Percentiles rank a stretch among this genome's conserved stretches.
Evolutionary conservation across 805 yeast genomes (phyloP).

Genomic region (Cyberlindnera petersonii): DNA sequence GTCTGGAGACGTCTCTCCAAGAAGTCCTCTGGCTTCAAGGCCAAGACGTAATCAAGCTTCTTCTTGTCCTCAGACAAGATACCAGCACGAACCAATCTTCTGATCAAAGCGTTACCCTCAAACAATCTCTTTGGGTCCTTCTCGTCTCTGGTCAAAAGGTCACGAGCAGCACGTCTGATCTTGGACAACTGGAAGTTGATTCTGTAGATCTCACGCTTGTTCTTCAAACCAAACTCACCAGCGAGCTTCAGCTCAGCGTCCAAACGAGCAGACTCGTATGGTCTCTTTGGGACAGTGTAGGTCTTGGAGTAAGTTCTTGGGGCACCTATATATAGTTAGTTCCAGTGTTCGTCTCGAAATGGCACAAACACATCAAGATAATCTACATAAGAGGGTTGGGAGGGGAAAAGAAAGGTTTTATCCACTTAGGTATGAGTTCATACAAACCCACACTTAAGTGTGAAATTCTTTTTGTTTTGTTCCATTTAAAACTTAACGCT

Average conservation of each 20-base stretch:
- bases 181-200: conserved; percentile 98
- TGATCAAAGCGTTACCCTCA: conserved; percentile 99
- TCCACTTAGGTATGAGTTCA: too few species aligned
- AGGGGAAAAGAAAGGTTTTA: too few species aligned
- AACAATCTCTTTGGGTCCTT: conserved; percentile 99
- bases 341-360: neutral
- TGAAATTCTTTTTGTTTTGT: too few species aligned
- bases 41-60: conserved; percentile 99
- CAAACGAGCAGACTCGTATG: conserved; percentile 98
- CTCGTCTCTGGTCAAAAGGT: conserved; percentile 98
- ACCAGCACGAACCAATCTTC: conserved; percentile 99
- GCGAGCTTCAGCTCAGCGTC: conserved; percentile 99
- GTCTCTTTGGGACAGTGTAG: conserved; percentile 98
- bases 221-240: conserved; percentile 99
- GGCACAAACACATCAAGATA: neutral
- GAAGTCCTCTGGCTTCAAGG: conserved; percentile 97
- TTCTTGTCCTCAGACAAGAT: conserved; percentile 98
- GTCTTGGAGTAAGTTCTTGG: conserved; percentile 99
- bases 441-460: too few species aligned
- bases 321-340: conserved; percentile 59
- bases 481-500: conserved; percentile 7
- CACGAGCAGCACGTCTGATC: conserved; percentile 99
- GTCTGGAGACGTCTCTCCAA: conserved; percentile 99
- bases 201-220: conserved; percentile 99
- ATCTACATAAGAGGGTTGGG: conserved; percentile 13